Evolutionary conservation across 805 yeast species (phyloP), one percentile per base, ranked within the genome.

Genomic region (Metschnikowia colocasiae): DNA sequence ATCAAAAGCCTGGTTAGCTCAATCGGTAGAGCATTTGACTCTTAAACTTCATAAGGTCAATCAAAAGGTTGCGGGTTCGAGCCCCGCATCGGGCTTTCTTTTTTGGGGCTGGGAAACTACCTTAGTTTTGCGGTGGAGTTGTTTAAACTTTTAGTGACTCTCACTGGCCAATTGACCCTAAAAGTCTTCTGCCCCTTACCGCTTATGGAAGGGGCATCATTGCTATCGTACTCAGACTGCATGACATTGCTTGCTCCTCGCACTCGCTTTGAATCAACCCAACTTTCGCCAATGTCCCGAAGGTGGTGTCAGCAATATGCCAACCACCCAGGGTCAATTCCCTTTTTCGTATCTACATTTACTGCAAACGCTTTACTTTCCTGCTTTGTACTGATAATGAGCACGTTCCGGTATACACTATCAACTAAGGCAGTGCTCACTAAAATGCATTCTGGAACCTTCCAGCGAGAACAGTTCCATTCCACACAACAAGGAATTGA

Each of bases 51-150:
- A 25, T 55, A 55, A 55, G 58, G 58, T 55, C 58, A 55, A 55
- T 55, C 58, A 55, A 55, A 55, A 55, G 58, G 58, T 55, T 55
- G 58, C 58, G 58, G 58, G 58, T 55, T 55, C 58, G 58, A 55
- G 56, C 59, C 59, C 59, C 58, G 59, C 59, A 55, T 55, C 59
- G 59, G 59, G 59, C 59, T 55, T 38, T 41, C 50, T 49, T 48
- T 43, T 32, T n/a, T n/a, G n/a, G n/a, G n/a, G n/a, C n/a, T n/a
- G n/a, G n/a, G n/a, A n/a, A n/a, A n/a, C n/a, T 5, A 10, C n/a
- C 30, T 3, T 27, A 9, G 5, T 1, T 10, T 12, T 10, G n/a
- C n/a, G n/a, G n/a, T n/a, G n/a, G n/a, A n/a, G n/a, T n/a, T n/a
- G n/a, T n/a, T n/a, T n/a, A n/a, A n/a, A n/a, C n/a, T n/a, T n/a